phyloP scores from a whole-genome alignment of 768 basidiomycete species.

The Panaeolus papilionaceus region DNA sequence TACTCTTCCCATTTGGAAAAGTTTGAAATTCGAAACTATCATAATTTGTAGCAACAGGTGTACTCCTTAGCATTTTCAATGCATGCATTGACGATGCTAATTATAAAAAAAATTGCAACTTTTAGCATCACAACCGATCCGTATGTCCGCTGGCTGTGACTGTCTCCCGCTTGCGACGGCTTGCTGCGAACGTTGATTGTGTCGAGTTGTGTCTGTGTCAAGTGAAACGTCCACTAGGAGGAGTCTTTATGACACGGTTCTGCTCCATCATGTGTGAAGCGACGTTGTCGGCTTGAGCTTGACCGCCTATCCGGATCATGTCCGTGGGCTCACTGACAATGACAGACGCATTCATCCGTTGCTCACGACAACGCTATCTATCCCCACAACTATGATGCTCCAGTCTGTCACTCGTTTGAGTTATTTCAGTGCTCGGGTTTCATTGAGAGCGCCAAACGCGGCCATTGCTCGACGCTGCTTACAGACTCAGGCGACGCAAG shows the following conservation, averaged over 20 bases:
- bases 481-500: constrained; percentile 27
- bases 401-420: neutral
- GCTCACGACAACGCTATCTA: constrained; percentile 8
- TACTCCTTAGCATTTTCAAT: neutral
- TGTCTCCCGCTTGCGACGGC: neutral
- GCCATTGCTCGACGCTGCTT: constrained; percentile 24
- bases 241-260: neutral
- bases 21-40: neutral
- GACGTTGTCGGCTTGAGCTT: neutral
- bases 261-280: constrained; percentile 4
- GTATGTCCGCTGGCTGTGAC: neutral
- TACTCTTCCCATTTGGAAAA: neutral
- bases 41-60: constrained; percentile 5
- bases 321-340: neutral
- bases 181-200: neutral
- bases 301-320: constrained; percentile 13
- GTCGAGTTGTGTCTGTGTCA: neutral
- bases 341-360: neutral
- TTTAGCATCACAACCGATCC: neutral
- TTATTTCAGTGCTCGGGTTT: constrained; percentile 2
- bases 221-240: neutral
- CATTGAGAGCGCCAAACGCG: neutral
- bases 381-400: constrained; percentile 1
- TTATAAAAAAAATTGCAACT: neutral
- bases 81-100: neutral